Base-by-base conservation (phyloP, 441 rosid genomes). In the Croton laevigatus region DNA sequence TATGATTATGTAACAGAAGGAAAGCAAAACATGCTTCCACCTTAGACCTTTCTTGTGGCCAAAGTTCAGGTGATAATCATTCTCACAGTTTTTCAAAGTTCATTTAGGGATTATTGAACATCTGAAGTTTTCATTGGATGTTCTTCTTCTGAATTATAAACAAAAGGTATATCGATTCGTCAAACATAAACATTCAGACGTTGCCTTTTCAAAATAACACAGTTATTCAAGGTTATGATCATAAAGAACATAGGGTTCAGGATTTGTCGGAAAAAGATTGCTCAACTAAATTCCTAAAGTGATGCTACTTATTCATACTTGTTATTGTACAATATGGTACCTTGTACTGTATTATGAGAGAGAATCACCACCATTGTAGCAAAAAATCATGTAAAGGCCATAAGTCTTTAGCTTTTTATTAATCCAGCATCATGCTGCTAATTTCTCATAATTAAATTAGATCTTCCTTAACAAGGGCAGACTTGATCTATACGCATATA, bases 1-100 rank as follows among this genome's bases (percentile, higher is more conserved):
- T 27, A 53, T 48, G 54, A 59, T 53, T 53, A 70, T 73, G 71
- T 46, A 54, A 71, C 64, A 65, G 49, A 46, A 58, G 45, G 49
- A 54, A 63, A 23, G 22, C 67, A 20, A 19, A 32, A 40, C 71
- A 68, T 19, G 4, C 17, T 11, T 58, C 1, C 17, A 45, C n/a
- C 34, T 22, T 6, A 16, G 52, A 53, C 20, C 37, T 19, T 34
- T 51, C 13, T 22, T 38, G 7, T 20, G 40, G 49, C 11, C 48
- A 57, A 16, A 44, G 16, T 61, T 53, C 8, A 52, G 40, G 34
- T 44, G 51, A 62, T 19, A 32, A 52, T 17, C 32, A 23, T 53
- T 62, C 37, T 52, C 37, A 40, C 36, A 54, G 54, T 1, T 52
- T 38, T 38, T 62, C 49, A 69, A 53, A 45, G 44, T 16, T 17